These are phyloP conservation scores for Candida maris DNA, from an alignment of 805 yeast genomes.

Conservation along the genomic window DNA sequence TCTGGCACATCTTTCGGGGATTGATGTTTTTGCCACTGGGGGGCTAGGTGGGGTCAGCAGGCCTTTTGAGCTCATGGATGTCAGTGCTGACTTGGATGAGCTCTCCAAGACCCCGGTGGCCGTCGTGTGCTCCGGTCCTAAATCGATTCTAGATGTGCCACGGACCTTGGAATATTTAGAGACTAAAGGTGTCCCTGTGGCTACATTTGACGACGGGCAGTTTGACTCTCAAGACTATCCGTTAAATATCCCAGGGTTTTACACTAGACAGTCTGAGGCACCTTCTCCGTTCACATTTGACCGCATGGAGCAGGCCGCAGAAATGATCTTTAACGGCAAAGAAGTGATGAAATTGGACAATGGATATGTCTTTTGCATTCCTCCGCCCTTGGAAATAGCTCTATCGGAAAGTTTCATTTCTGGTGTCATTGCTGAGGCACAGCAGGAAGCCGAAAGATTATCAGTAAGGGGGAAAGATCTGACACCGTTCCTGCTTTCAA, in stretches of 20 bases:
- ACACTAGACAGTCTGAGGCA: slow-evolving; percentile 71
- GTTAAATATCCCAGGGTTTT: slow-evolving; percentile 72
- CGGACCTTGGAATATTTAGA: slow-evolving; percentile 83
- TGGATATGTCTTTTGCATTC: slow-evolving; percentile 79
- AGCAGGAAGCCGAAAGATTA: slow-evolving; percentile 45
- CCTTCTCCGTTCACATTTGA: slow-evolving; percentile 62
- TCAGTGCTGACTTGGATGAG: slow-evolving; percentile 86
- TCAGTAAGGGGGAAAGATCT: slow-evolving; percentile 68
- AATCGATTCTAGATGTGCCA: slow-evolving; percentile 75
- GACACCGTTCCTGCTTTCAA: slow-evolving; percentile 72
- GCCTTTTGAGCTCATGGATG: slow-evolving; percentile 71
- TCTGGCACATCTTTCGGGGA: slow-evolving; percentile 68
- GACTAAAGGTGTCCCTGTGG: slow-evolving; percentile 86
- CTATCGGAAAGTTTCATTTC: slow-evolving; percentile 51
- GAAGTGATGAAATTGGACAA: slow-evolving; percentile 47
- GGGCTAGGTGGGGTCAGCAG: slow-evolving; percentile 92
- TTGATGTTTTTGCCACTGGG: slow-evolving; percentile 86
- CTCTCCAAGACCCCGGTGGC: slow-evolving; percentile 78
- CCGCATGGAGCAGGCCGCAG: slow-evolving; percentile 58
- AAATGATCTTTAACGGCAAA: slow-evolving; percentile 47
- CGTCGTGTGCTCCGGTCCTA: slow-evolving; percentile 93
- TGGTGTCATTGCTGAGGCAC: slow-evolving; percentile 55
- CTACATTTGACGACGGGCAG: slow-evolving; percentile 42
- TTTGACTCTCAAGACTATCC: slow-evolving; percentile 43
- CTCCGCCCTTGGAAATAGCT: slow-evolving; percentile 68